Evolutionary conservation across 352 stramenopile genomes (phyloP).

Genomic region (Pythium aquatile): DNA sequence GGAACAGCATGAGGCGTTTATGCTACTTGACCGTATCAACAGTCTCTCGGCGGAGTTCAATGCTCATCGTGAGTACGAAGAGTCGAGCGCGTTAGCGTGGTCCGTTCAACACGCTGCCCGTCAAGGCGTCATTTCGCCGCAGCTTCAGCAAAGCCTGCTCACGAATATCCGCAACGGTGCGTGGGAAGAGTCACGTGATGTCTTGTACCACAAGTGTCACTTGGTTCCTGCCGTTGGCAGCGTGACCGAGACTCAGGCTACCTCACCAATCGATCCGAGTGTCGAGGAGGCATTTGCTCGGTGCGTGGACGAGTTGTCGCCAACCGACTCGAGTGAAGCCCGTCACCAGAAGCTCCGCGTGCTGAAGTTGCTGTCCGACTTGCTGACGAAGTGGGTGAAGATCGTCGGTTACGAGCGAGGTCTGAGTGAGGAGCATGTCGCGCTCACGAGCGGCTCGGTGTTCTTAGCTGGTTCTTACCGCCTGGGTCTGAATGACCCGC

Average conservation of each 20-base stretch:
- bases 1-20: slow-evolving; percentile 61
- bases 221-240: slow-evolving; percentile 69
- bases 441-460: slow-evolving; percentile 68
- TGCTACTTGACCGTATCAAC: slow-evolving; percentile 68
- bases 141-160: slow-evolving; percentile 67
- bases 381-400: slow-evolving; percentile 79
- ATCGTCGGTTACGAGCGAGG: slow-evolving; percentile 61
- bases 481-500: slow-evolving; percentile 75
- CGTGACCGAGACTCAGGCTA: slow-evolving; percentile 44
- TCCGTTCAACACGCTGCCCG: slow-evolving; percentile 70
- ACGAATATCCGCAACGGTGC: slow-evolving; percentile 55
- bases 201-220: slow-evolving; percentile 84
- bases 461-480: slow-evolving; percentile 88
- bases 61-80: slow-evolving; percentile 66
- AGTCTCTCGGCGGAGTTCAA: slow-evolving; percentile 63
- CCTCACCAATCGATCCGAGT: slow-evolving; percentile 33
- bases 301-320: slow-evolving; percentile 58
- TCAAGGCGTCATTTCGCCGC: slow-evolving; percentile 56
- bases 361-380: slow-evolving; percentile 64
- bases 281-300: slow-evolving; percentile 47
- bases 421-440: slow-evolving; percentile 69
- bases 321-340: slow-evolving; percentile 42
- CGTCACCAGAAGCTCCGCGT: slow-evolving; percentile 71
- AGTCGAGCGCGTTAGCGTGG: slow-evolving; percentile 65
- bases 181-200: slow-evolving; percentile 68